Evolutionary conservation across 2,329 filamentous ascomycete species (phyloP), one percentile per base, ranked within the genome.

Genomic region (Periconia sp.): DNA sequence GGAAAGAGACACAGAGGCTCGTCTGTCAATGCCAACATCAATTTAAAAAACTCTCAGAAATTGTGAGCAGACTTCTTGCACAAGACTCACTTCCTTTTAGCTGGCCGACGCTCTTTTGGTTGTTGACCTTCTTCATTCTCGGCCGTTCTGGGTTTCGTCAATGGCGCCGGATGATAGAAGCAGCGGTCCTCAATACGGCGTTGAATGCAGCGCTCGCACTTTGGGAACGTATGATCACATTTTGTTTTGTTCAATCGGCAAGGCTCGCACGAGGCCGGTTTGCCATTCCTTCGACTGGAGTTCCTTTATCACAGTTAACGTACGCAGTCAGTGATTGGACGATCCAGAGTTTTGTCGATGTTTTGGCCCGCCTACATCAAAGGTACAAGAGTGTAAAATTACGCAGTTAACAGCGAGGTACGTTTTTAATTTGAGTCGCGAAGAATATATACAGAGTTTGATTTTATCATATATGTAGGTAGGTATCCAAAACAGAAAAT

Each of bases 111-210:
- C 8, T 51, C 54, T 46, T 47, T 53, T 44, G 30, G 15, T 8
- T 23, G 15, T 8, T 23, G 31, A 30, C 54, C 53, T 53, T 53
- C 47, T 30, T 58, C 59, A 42, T 56, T 54, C 15, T 50, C 46
- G 27, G 43, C 43, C 13, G 55, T 59, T 18, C 62, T 63, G 17
- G 51, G 57, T 40, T 65, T 71, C n/a, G 68, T 73, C 17, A 73
- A 58, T 27, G 70, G 70, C 13, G 70, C 68, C 20, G 70, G 69
- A 53, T 72, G 69, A 51, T 73, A 72, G 55, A 69, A 70, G 47
- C 70, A 73, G 14, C 62, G 57, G 1, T 71, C 67, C 42, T 64
- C 58, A 13, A 71, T 70, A 17, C 70, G 68, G 27, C 69, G 62
- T 41, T 71, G 68, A 13, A 60, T 57, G 51, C 70, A 73, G 27